Evolutionary conservation across 2,329 filamentous ascomycete species (phyloP).

Genomic region (Neopestalotiopsis sp.): DNA sequence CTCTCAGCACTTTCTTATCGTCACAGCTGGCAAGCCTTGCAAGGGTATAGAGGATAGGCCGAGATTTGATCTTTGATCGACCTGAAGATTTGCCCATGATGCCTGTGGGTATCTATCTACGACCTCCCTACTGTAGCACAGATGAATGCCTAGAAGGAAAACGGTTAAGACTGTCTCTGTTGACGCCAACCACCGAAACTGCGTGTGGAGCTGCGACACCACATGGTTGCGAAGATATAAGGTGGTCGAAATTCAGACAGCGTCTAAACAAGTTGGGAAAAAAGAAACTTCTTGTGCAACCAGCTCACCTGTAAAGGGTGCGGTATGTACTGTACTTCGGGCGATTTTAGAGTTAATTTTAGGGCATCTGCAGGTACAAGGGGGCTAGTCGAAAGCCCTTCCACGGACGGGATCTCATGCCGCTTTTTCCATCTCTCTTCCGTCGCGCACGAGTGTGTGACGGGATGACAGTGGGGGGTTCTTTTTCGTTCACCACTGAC

Average conservation of each 20-base stretch:
- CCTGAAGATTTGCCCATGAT: neutral
- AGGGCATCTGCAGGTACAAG: slow-evolving; percentile 13
- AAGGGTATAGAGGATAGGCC: neutral
- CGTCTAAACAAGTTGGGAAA: slow-evolving; percentile 2
- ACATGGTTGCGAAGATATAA: neutral
- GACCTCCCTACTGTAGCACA: neutral
- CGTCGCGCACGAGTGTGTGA: neutral
- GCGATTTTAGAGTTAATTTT: slow-evolving; percentile 13
- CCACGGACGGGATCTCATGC: slow-evolving; percentile 1
- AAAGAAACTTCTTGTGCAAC: neutral
- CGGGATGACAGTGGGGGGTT: slow-evolving; percentile 3
- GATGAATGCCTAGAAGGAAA: neutral
- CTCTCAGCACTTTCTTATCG: neutral
- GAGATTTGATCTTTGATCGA: neutral
- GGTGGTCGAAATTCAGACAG: neutral
- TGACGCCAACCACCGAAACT: neutral
- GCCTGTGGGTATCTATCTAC: too few species aligned
- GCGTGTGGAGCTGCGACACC: neutral
- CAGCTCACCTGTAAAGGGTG: neutral
- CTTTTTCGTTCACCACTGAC: neutral
- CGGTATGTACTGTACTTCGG: neutral
- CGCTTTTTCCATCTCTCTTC: slow-evolving; percentile 2
- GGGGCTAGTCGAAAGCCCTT: neutral
- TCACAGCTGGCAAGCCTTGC: too few species aligned
- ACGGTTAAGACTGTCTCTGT: neutral